Evolutionary conservation across 257 asterid genomes (phyloP).

Genomic region (Petunia axillaris): DNA sequence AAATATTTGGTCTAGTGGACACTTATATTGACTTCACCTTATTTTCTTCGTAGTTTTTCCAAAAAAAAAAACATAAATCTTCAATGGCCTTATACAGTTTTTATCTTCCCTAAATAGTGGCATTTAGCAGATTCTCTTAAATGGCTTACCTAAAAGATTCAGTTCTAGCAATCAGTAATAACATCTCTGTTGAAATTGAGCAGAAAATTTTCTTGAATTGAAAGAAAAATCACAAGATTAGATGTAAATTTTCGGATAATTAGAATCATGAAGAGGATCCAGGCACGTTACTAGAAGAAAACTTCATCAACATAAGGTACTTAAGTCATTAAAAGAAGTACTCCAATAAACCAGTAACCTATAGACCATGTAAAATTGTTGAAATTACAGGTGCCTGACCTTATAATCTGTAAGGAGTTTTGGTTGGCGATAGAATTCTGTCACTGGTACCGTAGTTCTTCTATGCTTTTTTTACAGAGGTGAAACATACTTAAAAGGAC

Average conservation of each 20-base stretch:
- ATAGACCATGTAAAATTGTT: not conserved
- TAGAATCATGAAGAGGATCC: not conserved
- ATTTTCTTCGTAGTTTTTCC: not conserved
- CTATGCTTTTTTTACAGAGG: not conserved
- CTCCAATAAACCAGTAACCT: not conserved
- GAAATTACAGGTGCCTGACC: slow-evolving; percentile 2
- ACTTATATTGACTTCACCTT: not conserved
- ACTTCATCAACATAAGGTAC: not conserved
- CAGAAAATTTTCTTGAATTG: not conserved
- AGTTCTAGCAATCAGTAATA: not conserved
- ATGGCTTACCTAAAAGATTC: not conserved
- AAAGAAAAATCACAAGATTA: not conserved
- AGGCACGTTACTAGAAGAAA: not conserved
- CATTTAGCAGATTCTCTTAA: not conserved
- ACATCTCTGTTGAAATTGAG: not conserved
- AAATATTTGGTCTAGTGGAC: slow-evolving; percentile 11
- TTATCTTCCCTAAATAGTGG: not conserved
- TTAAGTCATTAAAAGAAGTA: not conserved
- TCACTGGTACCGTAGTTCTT: not conserved
- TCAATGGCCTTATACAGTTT: not conserved
- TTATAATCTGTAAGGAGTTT: not conserved
- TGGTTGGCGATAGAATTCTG: too few species aligned
- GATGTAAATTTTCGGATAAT: not conserved
- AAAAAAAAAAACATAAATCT: not conserved
- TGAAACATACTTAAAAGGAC: not conserved